These are phyloP conservation scores for Candida chilensis DNA, from an alignment of 805 yeast genomes.

Conservation along the genomic window DNA sequence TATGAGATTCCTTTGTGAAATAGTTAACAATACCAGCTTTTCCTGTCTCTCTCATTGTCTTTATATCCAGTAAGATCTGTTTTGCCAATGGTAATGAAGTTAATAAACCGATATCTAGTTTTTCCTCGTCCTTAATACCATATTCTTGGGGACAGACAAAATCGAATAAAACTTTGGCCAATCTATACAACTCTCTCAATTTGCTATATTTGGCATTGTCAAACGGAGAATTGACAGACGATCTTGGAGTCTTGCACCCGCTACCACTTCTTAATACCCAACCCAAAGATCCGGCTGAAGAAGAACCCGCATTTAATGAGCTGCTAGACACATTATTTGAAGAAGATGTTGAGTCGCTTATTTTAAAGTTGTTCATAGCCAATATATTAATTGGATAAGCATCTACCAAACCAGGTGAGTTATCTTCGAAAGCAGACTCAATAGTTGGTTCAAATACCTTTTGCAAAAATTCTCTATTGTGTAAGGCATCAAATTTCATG, in stretches of 20 bases:
- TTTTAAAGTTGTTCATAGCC: conserved; percentile 70
- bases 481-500: conserved; percentile 96
- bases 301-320: conserved; percentile 3
- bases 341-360: conserved; percentile 15
- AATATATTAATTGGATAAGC: conserved; percentile 67
- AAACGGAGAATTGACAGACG: conserved; percentile 37
- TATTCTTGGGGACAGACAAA: conserved; percentile 98
- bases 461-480: conserved; percentile 82
- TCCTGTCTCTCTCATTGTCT: conserved; percentile 67
- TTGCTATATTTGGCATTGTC: conserved; percentile 75
- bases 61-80: conserved; percentile 75
- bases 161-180: conserved; percentile 91
- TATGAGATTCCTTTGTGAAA: conserved; percentile 95
- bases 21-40: conserved; percentile 82
- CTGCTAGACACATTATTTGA: conserved; percentile 1
- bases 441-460: conserved; percentile 66
- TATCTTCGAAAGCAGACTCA: conserved; percentile 31
- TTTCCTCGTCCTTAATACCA: conserved; percentile 93
- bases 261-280: conserved; percentile 50
- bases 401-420: conserved; percentile 49
- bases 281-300: conserved; percentile 59
- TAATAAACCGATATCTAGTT: conserved; percentile 88
- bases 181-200: conserved; percentile 77
- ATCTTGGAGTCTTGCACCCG: conserved; percentile 11
- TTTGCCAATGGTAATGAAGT: conserved; percentile 92